These are phyloP conservation scores for Saccharomycopsis phalli DNA, from an alignment of 1,139 yeast species.

Conservation along the genomic window DNA sequence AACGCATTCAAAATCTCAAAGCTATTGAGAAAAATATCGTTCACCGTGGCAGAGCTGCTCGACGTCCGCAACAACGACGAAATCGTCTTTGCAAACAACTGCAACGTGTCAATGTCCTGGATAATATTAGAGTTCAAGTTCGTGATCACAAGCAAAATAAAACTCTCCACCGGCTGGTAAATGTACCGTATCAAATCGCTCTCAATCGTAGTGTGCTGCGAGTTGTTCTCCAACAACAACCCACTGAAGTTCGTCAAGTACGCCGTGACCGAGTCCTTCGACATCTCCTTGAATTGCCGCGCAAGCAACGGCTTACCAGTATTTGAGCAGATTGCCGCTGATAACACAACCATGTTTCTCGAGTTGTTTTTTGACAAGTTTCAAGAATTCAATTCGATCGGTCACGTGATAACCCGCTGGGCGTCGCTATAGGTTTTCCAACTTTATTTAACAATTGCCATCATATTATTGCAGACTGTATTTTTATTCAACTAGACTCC, in stretches of 20 bases:
- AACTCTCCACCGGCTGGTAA: slow-evolving; percentile 92
- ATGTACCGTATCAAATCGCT: slow-evolving; percentile 90
- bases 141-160: slow-evolving; percentile 85
- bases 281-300: slow-evolving; percentile 82
- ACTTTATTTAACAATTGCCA: too few species aligned
- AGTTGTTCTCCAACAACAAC: slow-evolving; percentile 57
- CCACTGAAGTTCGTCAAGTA: slow-evolving; percentile 81
- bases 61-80: slow-evolving; percentile 53
- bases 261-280: slow-evolving; percentile 80
- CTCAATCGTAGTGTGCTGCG: slow-evolving; percentile 92
- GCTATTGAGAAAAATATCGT: slow-evolving; percentile 75
- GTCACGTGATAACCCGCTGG: background rate
- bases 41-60: slow-evolving; percentile 19
- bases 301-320: slow-evolving; percentile 91
- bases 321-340: slow-evolving; percentile 92
- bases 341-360: slow-evolving; percentile 56
- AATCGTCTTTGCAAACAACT: slow-evolving; percentile 74
- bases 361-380: slow-evolving; percentile 6
- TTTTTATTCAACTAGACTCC: too few species aligned
- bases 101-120: slow-evolving; percentile 90
- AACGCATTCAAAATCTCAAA: slow-evolving; percentile 88
- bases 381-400: too few species aligned
- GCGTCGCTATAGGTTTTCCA: too few species aligned
- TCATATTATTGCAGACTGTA: too few species aligned
- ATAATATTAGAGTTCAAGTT: slow-evolving; percentile 86